These are phyloP conservation scores for Dissophora globulifera DNA, from an alignment of 192 early-diverging fungal genomes.

Conservation along the genomic window DNA sequence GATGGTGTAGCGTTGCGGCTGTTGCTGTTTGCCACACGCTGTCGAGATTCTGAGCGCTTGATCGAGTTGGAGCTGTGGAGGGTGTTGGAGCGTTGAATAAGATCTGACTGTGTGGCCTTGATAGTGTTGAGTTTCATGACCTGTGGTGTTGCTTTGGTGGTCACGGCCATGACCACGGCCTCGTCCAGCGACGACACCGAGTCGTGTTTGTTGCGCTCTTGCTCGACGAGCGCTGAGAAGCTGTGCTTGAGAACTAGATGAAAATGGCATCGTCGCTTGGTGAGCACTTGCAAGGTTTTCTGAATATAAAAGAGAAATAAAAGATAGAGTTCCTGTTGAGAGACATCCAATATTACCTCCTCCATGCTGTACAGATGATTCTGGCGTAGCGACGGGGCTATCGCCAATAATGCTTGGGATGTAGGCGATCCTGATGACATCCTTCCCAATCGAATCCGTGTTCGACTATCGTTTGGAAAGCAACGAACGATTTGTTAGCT, in stretches of 20 bases:
- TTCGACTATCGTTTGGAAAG: not conserved
- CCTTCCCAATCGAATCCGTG: conserved; percentile 19
- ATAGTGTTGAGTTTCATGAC: conserved; percentile 47
- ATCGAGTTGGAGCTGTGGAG: conserved; percentile 50
- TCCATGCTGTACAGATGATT: conserved; percentile 10
- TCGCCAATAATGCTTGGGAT: conserved; percentile 52
- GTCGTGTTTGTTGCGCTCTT: conserved; percentile 35
- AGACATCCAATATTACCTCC: no score
- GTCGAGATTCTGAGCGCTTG: conserved; percentile 39
- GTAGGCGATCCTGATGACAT: conserved; percentile 51
- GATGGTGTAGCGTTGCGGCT: conserved; percentile 12
- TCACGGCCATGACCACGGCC: conserved; percentile 52
- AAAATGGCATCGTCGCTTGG: no score
- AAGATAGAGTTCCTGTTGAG: no score
- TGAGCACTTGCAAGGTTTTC: no score
- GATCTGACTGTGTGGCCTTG: conserved; percentile 35
- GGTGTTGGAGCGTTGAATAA: conserved; percentile 45
- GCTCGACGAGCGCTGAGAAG: conserved; percentile 12
- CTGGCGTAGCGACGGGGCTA: conserved; percentile 12
- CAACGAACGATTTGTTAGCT: not conserved
- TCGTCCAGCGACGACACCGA: conserved; percentile 42
- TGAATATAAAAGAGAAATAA: no score
- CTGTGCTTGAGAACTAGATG: conserved; percentile 13
- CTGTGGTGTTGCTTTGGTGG: conserved; percentile 40
- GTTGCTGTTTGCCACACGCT: conserved; percentile 7